A percentile compares a stretch with the other conserved stretches of the same genome.
Evolutionary conservation across 1,139 yeast species (phyloP).

Genomic region (Lodderomyces margitis): DNA sequence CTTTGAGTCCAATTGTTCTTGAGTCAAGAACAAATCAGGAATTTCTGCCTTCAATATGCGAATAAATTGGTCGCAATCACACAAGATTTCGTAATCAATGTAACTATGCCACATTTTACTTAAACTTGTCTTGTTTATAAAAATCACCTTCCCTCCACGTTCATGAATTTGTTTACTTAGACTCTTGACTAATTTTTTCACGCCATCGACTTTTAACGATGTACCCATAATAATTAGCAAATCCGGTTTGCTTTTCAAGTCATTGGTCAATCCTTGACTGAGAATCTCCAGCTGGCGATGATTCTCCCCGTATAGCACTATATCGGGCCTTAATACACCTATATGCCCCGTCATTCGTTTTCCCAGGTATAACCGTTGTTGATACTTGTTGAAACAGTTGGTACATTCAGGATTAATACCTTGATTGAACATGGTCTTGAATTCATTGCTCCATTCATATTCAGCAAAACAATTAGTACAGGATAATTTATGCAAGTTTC

Average conservation of each 20-base stretch:
- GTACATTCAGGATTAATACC: slow-evolving; percentile 69
- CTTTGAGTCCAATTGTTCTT: slow-evolving; percentile 49
- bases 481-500: slow-evolving; percentile 72
- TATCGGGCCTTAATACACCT: slow-evolving; percentile 70
- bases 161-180: slow-evolving; percentile 60
- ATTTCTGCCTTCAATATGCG: slow-evolving; percentile 46
- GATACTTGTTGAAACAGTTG: slow-evolving; percentile 51
- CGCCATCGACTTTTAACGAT: slow-evolving; percentile 71
- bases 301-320: slow-evolving; percentile 75
- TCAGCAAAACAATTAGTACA: slow-evolving; percentile 67
- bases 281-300: slow-evolving; percentile 71
- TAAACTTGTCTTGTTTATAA: slow-evolving; percentile 56
- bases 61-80: slow-evolving; percentile 86
- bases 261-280: slow-evolving; percentile 57
- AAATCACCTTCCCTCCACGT: slow-evolving; percentile 58
- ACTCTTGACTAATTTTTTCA: slow-evolving; percentile 60
- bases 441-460: slow-evolving; percentile 60
- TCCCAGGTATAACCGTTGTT: slow-evolving; percentile 56
- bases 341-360: slow-evolving; percentile 57
- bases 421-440: slow-evolving; percentile 40
- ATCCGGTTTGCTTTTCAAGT: slow-evolving; percentile 59
- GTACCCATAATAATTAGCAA: slow-evolving; percentile 72
- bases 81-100: slow-evolving; percentile 69
- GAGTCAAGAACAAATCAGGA: slow-evolving; percentile 59
- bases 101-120: slow-evolving; percentile 54